These are phyloP conservation scores for Kodamaea anthophila DNA, from an alignment of 1,139 yeast genomes.

Conservation along the genomic window DNA sequence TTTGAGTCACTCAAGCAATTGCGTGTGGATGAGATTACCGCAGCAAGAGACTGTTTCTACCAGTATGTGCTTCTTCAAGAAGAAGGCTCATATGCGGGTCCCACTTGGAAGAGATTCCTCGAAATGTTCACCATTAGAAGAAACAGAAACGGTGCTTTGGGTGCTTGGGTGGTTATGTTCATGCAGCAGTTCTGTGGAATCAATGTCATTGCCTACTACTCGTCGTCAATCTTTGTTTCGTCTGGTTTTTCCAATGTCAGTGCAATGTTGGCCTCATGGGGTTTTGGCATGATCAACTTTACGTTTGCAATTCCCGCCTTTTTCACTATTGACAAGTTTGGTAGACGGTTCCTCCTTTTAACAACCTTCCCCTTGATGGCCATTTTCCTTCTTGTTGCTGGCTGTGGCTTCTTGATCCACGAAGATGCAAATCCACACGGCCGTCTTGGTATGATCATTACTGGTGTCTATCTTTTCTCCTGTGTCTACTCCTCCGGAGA, in stretches of 20 bases:
- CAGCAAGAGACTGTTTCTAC: conserved; percentile 25
- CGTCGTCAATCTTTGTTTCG: conserved; percentile 64
- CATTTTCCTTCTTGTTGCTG: conserved; percentile 60
- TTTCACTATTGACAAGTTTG: conserved; percentile 73
- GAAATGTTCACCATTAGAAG: conserved; percentile 66
- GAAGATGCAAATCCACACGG: conserved; percentile 36
- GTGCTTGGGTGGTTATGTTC: conserved; percentile 78
- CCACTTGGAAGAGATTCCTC: conserved; percentile 45
- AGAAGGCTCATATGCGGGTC: conserved; percentile 53
- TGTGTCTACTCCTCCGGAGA: conserved; percentile 78
- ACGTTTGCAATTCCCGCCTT: conserved; percentile 81
- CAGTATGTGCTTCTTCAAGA: conserved; percentile 41
- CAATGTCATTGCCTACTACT: conserved; percentile 80
- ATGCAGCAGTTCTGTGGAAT: conserved; percentile 94
- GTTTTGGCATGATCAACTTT: conserved; percentile 78
- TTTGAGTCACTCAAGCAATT: conserved; percentile 15
- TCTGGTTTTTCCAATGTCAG: conserved; percentile 58
- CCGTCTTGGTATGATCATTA: conserved; percentile 57
- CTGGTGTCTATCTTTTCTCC: conserved; percentile 70
- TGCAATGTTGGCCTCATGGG: conserved; percentile 77
- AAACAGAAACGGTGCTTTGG: conserved; percentile 77
- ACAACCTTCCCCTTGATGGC: conserved; percentile 74
- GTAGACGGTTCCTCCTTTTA: conserved; percentile 66
- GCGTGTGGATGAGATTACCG: conserved; percentile 17
- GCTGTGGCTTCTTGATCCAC: conserved; percentile 68